phyloP scores from a whole-genome alignment of 352 stramenopile genomes.

The Phytopythium litorale region DNA sequence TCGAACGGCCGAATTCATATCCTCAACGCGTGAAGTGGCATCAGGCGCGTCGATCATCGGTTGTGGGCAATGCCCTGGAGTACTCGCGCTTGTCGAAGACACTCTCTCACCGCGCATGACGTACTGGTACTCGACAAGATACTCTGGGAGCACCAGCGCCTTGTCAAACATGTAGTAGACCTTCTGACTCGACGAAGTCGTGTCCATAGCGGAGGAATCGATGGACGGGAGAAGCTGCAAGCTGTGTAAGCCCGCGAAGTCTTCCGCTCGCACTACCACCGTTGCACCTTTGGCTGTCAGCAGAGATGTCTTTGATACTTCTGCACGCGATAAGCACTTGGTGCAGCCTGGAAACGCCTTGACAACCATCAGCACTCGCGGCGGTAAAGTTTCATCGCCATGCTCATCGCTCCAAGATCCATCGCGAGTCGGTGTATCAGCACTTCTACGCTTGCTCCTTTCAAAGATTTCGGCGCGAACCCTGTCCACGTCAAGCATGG shows the following conservation, averaged over 20 bases:
- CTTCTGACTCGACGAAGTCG: conserved; percentile 36
- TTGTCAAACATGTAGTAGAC: conserved; percentile 83
- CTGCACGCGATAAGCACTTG: conserved; percentile 27
- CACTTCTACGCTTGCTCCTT: not conserved
- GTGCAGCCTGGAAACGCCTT: conserved; percentile 84
- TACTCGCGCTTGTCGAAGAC: not conserved
- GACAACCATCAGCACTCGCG: conserved; percentile 56
- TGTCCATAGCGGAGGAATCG: not conserved
- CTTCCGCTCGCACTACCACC: not conserved
- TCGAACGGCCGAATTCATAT: not conserved
- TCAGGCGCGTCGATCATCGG: not conserved
- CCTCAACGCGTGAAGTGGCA: not conserved
- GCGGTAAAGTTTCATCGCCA: conserved; percentile 9
- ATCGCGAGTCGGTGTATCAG: too few species aligned
- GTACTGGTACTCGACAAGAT: conserved; percentile 85
- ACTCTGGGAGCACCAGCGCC: conserved; percentile 75
- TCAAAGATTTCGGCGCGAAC: conserved; percentile 8
- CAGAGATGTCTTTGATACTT: conserved; percentile 8
- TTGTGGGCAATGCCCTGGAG: not conserved
- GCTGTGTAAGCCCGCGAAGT: conserved; percentile 49
- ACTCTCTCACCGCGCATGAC: conserved; percentile 3
- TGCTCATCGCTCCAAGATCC: not conserved
- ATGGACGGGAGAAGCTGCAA: conserved; percentile 32
- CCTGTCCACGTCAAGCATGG: conserved; percentile 43
- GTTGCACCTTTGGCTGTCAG: not conserved